These are phyloP conservation scores for Russula dissimulans DNA, from an alignment of 768 basidiomycete genomes.

Conservation along the genomic window DNA sequence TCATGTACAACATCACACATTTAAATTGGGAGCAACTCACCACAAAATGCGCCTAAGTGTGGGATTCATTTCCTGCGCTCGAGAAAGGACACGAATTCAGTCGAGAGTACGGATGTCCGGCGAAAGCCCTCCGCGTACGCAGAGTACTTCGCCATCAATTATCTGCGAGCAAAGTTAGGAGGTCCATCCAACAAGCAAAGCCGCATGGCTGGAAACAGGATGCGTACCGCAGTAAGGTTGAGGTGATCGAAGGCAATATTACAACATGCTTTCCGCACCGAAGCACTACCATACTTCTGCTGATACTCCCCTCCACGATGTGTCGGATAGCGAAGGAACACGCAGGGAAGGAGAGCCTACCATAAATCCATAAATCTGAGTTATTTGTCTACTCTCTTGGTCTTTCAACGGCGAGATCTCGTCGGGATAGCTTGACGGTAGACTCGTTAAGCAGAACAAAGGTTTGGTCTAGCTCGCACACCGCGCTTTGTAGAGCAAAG, in stretches of 20 bases:
- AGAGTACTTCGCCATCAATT: conserved; percentile 85
- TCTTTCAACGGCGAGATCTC: conserved; percentile 90
- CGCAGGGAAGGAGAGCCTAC: conserved; percentile 34
- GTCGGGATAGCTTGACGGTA: conserved; percentile 69
- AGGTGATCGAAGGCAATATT: conserved; percentile 93
- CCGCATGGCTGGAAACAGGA: neutral
- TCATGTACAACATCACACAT: neutral
- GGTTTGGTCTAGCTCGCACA: too few species aligned
- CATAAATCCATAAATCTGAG: conserved; percentile 98
- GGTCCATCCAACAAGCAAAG: neutral
- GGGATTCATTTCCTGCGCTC: conserved; percentile 99
- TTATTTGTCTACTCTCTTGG: conserved; percentile 96
- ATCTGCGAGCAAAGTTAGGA: conserved; percentile 46
- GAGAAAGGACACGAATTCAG: conserved; percentile 84
- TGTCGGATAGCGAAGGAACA: conserved; percentile 2
- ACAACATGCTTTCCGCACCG: conserved; percentile 97
- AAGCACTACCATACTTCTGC: conserved; percentile 92
- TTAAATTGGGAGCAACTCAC: conserved; percentile 31
- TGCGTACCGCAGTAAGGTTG: conserved; percentile 81
- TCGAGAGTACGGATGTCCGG: conserved; percentile 94
- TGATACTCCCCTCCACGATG: conserved; percentile 77
- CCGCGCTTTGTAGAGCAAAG: too few species aligned
- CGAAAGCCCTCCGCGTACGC: conserved; percentile 93
- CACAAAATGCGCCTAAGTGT: conserved; percentile 97
- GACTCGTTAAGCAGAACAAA: too few species aligned